Evolutionary conservation across 169 alveolate species (phyloP).

Genomic region (Amoebophrya sp.): DNA sequence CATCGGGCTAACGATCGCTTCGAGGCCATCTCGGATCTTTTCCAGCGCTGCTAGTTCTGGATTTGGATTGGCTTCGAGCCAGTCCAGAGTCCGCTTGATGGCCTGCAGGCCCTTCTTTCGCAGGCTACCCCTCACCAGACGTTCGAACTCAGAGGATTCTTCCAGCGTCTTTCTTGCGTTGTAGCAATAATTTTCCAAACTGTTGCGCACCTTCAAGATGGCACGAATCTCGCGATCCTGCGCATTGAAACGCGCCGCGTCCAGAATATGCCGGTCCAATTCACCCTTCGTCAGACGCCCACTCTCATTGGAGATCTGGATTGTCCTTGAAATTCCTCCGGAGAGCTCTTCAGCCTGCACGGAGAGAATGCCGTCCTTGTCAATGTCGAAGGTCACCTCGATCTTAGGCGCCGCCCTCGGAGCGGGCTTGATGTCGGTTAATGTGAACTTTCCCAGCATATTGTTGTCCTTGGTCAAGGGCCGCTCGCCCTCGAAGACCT

Average conservation of each 20-base stretch:
- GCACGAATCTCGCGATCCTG: not conserved
- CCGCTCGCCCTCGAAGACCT: constrained; percentile 94
- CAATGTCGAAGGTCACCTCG: constrained; percentile 91
- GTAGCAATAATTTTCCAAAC: not conserved
- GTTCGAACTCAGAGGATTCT: not conserved
- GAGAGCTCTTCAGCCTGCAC: constrained; percentile 52
- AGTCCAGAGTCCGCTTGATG: not conserved
- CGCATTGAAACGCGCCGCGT: not conserved
- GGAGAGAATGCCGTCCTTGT: constrained; percentile 88
- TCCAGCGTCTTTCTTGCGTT: not conserved
- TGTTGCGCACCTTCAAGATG: not conserved
- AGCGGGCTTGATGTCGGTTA: constrained; percentile 92
- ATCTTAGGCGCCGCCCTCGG: constrained; percentile 93
- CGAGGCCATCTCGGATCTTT: not conserved
- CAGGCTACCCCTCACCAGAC: not conserved
- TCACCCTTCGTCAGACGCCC: not conserved
- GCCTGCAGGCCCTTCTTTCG: not conserved
- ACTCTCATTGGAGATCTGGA: not conserved
- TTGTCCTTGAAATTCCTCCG: not conserved
- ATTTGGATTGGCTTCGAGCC: not conserved
- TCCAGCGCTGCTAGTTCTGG: not conserved
- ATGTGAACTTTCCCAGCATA: constrained; percentile 87
- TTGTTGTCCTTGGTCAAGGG: constrained; percentile 91
- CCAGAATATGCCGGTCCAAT: not conserved
- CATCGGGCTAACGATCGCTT: not conserved